A percentile compares a stretch with the other conserved stretches of the same genome.
Conservation (phyloP, 164 flowering plant genomes). For the Amborella trichopoda region DNA sequence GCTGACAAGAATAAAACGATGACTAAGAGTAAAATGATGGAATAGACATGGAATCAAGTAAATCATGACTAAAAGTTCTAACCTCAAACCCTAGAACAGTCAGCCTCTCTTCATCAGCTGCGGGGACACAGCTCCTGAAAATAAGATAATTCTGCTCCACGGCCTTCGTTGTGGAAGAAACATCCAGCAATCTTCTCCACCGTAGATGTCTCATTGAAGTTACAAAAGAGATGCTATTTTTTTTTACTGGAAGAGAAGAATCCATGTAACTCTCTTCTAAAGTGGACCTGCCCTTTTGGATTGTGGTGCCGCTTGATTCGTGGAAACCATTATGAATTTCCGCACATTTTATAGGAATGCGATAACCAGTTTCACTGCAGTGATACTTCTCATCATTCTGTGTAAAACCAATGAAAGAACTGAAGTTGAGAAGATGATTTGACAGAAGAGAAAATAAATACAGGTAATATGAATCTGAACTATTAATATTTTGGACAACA, state of each 20-base stretch:
- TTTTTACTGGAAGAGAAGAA: neutral
- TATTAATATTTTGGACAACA: too few species aligned
- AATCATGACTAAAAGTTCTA: too few species aligned
- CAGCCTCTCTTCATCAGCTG: constrained; percentile 57
- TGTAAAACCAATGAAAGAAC: constrained; percentile 1
- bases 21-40: too few species aligned
- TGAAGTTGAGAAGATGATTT: neutral
- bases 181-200: constrained; percentile 31
- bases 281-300: constrained; percentile 28
- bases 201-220: constrained; percentile 9
- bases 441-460: neutral
- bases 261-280: constrained; percentile 13
- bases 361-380: constrained; percentile 96
- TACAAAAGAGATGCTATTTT: neutral
- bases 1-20: too few species aligned
- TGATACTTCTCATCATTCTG: constrained; percentile 65
- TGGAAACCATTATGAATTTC: constrained; percentile 23
- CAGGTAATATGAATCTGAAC: too few species aligned
- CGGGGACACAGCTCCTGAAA: constrained; percentile 79
- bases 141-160: constrained; percentile 42
- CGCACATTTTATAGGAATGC: constrained; percentile 67
- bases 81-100: constrained; percentile 92
- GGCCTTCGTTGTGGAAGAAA: constrained; percentile 19
- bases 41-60: too few species aligned
- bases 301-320: constrained; percentile 13